Evolutionary conservation across 495 filamentous ascomycete species (phyloP), one percentile per base, ranked within the genome.

Genomic region (Glarea lozoyensis): DNA sequence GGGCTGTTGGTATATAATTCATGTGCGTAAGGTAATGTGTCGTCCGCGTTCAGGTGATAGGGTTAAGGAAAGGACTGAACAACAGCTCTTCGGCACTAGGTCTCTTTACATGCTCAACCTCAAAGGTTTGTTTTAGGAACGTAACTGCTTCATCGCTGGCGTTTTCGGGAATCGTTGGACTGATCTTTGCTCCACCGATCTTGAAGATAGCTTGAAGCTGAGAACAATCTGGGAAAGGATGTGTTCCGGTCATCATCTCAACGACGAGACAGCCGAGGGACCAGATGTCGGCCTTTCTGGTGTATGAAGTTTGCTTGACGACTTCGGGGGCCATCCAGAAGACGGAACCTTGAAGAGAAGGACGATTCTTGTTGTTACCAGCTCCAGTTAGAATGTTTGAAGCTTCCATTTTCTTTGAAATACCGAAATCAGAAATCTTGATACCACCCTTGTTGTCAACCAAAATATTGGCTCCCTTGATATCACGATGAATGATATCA

Each of bases 281-380:
- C 92, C 92, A 99, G 57, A 99, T 97, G 60, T 99, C 92, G n/a
- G 93, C 92, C 65, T 99, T 99, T 59, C 90, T 88, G 0, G 92
- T 97, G 60, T 99, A 95, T 0, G 87, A 86, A 1, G 90, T 96
- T 63, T 97, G 92, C 48, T 88, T 88, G 40, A 99, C 93, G 22
- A 99, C 92, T 63, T 99, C 92, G 20, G 92, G 92, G 2, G 92
- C 92, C 92, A 99, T 99, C 92, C 92, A 99, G 64, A 96, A 99
- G 34, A 99, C 92, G 42, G 87, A 94, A 21, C 92, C 92, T 55
- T 99, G 92, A 10, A 99, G 70, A 1, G 90, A 96, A 2, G 93
- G 89, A 10, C 92, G 81, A 58, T 93, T 78, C 48, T 81, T 76
- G 63, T 86, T 82, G 46, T 82, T 69, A 31, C 54, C 59, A 13